phyloP scores from a whole-genome alignment of 331 rosid genomes.

The Arachis monticola region DNA sequence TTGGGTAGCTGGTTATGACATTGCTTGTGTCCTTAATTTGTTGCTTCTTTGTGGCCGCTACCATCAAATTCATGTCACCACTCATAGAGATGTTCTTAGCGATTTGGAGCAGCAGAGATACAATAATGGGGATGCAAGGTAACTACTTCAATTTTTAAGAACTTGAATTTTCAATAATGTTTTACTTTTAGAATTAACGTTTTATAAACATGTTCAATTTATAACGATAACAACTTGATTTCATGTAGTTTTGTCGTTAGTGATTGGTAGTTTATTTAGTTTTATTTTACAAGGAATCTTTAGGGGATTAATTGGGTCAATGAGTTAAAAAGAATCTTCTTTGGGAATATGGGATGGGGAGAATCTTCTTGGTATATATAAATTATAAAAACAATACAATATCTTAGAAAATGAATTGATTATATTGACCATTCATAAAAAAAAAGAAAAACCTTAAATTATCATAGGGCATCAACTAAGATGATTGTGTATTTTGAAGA shows the following conservation, averaged over 20 bases:
- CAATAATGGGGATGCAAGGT: constrained; percentile 73
- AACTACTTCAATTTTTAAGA: constrained; percentile 3
- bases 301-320: constrained; percentile 3
- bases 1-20: constrained; percentile 83
- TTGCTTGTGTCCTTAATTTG: constrained; percentile 69
- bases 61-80: constrained; percentile 46
- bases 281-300: constrained; percentile 3
- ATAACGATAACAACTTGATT: background rate
- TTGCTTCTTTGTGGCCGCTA: constrained; percentile 76
- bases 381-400: constrained; percentile 30
- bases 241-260: background rate
- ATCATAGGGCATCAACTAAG: background rate
- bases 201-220: too few relatives aligned
- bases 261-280: background rate
- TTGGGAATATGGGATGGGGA: too few relatives aligned
- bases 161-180: too few relatives aligned
- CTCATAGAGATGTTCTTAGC: constrained; percentile 38
- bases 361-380: constrained; percentile 1
- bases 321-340: constrained; percentile 3
- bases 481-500: background rate
- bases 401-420: background rate
- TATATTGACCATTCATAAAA: background rate
- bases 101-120: constrained; percentile 69
- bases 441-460: background rate
- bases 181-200: too few relatives aligned